A percentile compares a stretch with the other conserved stretches of the same genome.
Evolutionary conservation across 768 basidiomycete genomes (phyloP).

Genomic region (Arthromyces matolae): DNA sequence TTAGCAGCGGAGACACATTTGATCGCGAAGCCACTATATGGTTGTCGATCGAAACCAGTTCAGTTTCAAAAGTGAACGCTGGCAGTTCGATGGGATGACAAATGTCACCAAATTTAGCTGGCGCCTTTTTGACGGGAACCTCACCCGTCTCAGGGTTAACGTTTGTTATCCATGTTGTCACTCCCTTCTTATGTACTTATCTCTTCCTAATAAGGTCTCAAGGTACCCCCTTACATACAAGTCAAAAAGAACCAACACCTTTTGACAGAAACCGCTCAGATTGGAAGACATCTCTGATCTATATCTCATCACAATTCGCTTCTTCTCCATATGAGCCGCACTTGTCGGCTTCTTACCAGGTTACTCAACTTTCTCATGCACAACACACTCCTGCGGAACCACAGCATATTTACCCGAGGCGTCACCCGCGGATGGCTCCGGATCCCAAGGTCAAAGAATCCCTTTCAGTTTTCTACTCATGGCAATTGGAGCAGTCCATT

Average conservation of each 20-base stretch:
- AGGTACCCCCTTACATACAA: conserved; percentile 16
- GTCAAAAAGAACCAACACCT: conserved; percentile 13
- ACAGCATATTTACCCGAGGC: neutral
- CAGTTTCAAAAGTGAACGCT: conserved; percentile 23
- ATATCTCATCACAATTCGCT: conserved; percentile 15
- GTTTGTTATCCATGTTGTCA: conserved; percentile 19
- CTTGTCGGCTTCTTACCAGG: conserved; percentile 23
- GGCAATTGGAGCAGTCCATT: too few species aligned
- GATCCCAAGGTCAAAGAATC: neutral
- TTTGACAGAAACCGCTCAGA: conserved; percentile 40
- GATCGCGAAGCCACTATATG: conserved; percentile 26
- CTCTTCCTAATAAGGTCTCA: conserved; percentile 19
- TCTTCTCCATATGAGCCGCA: conserved; percentile 22
- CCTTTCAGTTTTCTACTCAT: too few species aligned
- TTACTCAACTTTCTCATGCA: neutral
- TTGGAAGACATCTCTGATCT: conserved; percentile 23
- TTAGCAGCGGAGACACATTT: conserved; percentile 25
- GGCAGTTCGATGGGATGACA: conserved; percentile 17
- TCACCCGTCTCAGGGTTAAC: conserved; percentile 23
- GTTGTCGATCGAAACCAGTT: conserved; percentile 32
- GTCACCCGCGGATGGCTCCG: neutral
- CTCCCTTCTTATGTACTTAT: conserved; percentile 16
- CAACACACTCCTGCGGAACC: neutral
- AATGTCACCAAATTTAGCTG: conserved; percentile 16
- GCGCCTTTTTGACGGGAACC: conserved; percentile 21